These are phyloP conservation scores for Schrenkiella parvula DNA, from an alignment of 345 rosid species.

Conservation along the genomic window DNA sequence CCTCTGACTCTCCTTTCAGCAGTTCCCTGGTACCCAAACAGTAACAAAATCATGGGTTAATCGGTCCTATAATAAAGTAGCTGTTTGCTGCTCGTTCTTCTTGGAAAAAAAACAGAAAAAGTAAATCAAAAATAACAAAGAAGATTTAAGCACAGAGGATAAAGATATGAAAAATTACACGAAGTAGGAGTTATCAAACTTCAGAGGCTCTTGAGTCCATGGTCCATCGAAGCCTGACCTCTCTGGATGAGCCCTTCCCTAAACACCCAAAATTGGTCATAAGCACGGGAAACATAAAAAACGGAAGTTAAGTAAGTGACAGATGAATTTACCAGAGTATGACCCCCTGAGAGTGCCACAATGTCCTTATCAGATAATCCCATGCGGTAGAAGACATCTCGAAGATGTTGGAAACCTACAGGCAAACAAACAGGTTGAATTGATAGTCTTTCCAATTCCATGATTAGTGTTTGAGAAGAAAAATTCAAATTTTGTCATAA, in stretches of 20 bases:
- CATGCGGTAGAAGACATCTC: slow-evolving; percentile 85
- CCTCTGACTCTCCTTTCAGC: slow-evolving; percentile 72
- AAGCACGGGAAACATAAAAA: background rate
- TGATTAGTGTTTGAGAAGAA: background rate
- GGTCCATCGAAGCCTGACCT: slow-evolving; percentile 98
- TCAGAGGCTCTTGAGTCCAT: slow-evolving; percentile 90
- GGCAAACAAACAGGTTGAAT: background rate
- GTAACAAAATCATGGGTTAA: background rate
- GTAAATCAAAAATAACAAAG: background rate
- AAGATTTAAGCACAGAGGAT: background rate
- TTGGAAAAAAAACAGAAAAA: background rate
- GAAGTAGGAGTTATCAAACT: slow-evolving; percentile 94
- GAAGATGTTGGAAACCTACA: slow-evolving; percentile 67
- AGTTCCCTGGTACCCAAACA: slow-evolving; percentile 47
- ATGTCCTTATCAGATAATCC: slow-evolving; percentile 84
- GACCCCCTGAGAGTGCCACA: slow-evolving; percentile 53
- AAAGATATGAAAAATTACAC: slow-evolving; percentile 46
- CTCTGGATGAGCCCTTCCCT: slow-evolving; percentile 94
- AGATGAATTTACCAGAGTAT: slow-evolving; percentile 44
- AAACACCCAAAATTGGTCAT: slow-evolving; percentile 18
- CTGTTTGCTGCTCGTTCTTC: background rate
- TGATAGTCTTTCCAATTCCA: background rate
- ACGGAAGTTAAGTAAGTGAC: slow-evolving; percentile 49
- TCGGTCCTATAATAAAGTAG: background rate
- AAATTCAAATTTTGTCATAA: background rate